Evolutionary conservation across 345 rosid genomes (phyloP).

Genomic region (Gossypium sturtianum): DNA sequence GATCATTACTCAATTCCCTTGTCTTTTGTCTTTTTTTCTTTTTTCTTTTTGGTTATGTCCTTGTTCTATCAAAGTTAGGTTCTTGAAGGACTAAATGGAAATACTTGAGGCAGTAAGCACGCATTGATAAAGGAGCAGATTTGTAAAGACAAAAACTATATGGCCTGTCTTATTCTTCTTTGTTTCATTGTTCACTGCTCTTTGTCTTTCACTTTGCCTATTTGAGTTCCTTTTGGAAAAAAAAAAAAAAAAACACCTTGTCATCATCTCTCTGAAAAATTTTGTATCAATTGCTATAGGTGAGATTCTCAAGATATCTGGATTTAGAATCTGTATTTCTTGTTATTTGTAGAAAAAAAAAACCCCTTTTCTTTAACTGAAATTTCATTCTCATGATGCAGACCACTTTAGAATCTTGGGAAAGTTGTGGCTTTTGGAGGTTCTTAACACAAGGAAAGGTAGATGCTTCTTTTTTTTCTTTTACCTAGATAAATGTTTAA

Average conservation of each 20-base stretch:
- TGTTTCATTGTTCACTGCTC: neutral
- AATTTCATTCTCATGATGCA: constrained; percentile 25
- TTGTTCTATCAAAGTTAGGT: neutral
- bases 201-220: neutral
- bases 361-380: neutral
- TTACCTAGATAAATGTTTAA: neutral
- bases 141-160: constrained; percentile 18
- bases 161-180: constrained; percentile 9
- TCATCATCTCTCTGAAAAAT: neutral
- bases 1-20: no score
- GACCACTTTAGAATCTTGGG: constrained; percentile 18
- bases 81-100: constrained; percentile 1
- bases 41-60: neutral
- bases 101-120: neutral
- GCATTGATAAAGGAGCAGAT: neutral
- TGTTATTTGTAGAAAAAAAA: no score
- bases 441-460: constrained; percentile 13
- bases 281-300: constrained; percentile 15
- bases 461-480: neutral
- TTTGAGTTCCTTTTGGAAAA: neutral
- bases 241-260: neutral
- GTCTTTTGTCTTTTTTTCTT: neutral
- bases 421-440: constrained; percentile 21
- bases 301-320: constrained; percentile 13
- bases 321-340: neutral